Conservation (phyloP, 2,329 filamentous ascomycete genomes). For the Trichoderma afroharzianum region DNA sequence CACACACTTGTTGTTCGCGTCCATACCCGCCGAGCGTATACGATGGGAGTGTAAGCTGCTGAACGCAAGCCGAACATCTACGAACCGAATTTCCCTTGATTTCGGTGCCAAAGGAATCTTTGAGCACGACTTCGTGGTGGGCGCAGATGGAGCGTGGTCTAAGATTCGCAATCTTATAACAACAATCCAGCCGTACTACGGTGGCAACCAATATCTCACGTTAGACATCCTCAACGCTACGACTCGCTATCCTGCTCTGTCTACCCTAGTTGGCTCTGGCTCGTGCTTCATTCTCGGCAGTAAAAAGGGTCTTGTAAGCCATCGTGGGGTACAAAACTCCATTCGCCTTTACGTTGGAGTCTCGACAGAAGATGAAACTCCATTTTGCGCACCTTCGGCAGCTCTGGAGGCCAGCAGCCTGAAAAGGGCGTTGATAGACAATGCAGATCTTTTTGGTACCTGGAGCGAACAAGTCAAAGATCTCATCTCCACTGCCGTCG, state of each 20-base stretch:
- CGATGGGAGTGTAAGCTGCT: conserved; percentile 38
- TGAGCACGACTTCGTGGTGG: conserved; percentile 20
- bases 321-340: conserved; percentile 30
- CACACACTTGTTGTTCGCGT: conserved; percentile 31
- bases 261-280: conserved; percentile 38
- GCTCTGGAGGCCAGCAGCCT: conserved; percentile 19
- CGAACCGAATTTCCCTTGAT: conserved; percentile 21
- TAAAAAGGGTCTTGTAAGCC: conserved; percentile 36
- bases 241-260: conserved; percentile 35
- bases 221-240: conserved; percentile 34
- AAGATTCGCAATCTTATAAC: conserved; percentile 36
- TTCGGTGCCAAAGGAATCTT: conserved; percentile 23
- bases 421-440: conserved; percentile 24
- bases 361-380: conserved; percentile 25
- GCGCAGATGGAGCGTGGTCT: conserved; percentile 22
- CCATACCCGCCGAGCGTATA: conserved; percentile 32
- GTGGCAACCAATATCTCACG: conserved; percentile 37
- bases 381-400: conserved; percentile 8
- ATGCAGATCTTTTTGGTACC: conserved; percentile 22
- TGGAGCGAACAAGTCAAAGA: conserved; percentile 29
- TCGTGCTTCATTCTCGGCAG: conserved; percentile 33
- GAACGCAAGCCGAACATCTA: conserved; percentile 14
- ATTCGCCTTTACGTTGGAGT: conserved; percentile 31
- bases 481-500: conserved; percentile 28
- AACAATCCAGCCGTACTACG: conserved; percentile 35